Conservation (phyloP, 352 stramenopile genomes). For the Phytophthora fragariae region DNA sequence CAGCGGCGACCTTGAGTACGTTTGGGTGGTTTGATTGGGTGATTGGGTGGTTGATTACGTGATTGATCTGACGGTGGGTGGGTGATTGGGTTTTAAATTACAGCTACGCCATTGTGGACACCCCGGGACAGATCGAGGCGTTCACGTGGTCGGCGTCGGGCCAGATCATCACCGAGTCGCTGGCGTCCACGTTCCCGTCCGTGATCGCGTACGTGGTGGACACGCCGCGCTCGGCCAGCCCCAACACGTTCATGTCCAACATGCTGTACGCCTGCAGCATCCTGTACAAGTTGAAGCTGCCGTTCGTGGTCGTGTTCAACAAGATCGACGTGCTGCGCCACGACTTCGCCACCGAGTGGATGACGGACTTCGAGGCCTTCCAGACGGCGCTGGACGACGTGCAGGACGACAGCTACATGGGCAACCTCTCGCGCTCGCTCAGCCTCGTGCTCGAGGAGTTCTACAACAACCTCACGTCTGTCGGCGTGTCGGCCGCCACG, state of each 20-base stretch:
- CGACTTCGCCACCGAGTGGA: slow-evolving; percentile 98
- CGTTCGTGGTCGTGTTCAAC: slow-evolving; percentile 98
- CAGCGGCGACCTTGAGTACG: slow-evolving; percentile 83
- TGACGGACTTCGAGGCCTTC: slow-evolving; percentile 99
- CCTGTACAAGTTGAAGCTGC: slow-evolving; percentile 97
- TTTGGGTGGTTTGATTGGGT: neutral
- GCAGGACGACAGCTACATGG: slow-evolving; percentile 93
- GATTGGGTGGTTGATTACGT: neutral
- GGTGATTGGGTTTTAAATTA: neutral
- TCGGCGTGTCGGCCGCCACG: slow-evolving; percentile 95
- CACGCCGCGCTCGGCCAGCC: slow-evolving; percentile 95
- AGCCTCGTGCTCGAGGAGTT: slow-evolving; percentile 90
- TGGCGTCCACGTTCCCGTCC: slow-evolving; percentile 97
- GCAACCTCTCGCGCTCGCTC: slow-evolving; percentile 91
- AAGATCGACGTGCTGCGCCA: slow-evolving; percentile 97
- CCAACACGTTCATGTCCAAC: slow-evolving; percentile 99
- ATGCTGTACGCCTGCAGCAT: slow-evolving; percentile 99
- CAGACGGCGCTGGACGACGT: slow-evolving; percentile 95
- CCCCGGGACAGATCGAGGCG: slow-evolving; percentile 99
- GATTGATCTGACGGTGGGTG: slow-evolving; percentile 6
- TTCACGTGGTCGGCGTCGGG: slow-evolving; percentile 99
- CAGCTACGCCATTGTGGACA: slow-evolving; percentile 98
- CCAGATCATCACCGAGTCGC: slow-evolving; percentile 97
- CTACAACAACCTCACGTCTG: slow-evolving; percentile 95
- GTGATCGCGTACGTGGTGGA: slow-evolving; percentile 98